Base-by-base conservation (phyloP, 352 stramenopile genomes). In the Elongisporangium anandrum region DNA sequence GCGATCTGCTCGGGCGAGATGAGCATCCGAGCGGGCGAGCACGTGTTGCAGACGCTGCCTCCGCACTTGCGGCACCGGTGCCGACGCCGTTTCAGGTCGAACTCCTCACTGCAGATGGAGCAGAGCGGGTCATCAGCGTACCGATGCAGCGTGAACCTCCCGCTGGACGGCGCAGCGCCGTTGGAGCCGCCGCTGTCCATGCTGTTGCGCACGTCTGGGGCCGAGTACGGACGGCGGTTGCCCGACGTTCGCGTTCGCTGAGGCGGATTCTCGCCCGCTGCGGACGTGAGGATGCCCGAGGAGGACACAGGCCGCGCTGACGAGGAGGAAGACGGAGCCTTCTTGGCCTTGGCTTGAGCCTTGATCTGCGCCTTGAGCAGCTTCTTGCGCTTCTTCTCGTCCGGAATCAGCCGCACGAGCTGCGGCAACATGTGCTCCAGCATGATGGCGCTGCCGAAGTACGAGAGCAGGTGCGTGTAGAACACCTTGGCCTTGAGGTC, bases 11-110 rank as follows among this genome's bases (percentile, higher is more conserved):
- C 83, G 0, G 81, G 81, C 7, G 85, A 80, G 39, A 94, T 81
- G 9, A 94, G 66, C 83, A 94, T 92, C 23, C 72, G 75, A 2
- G 80, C 81, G 0, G 85, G 79, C 5, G 76, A 89, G 60, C 85
- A 94, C 13, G 76, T 73, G 29, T 80, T 66, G 51, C 85, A 94
- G 8, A 90, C 81, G 48, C 68, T 80, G 1, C 77, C 75, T 7
- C 79, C 79, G 62, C 85, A 94, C 53, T 92, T 92, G 38, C 85
- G 69, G 57, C 85, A 94, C 17, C 77, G 75, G 39, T 92, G 85
- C 47, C 79, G 70, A 1, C 82, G 77, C 23, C 82, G 75, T 61
- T 89, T 86, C 5, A 94, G 59, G n/a, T 94, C 85, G 53, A 94
- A 94, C 9, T 73, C 66, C 16, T 83, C 80, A 49, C 76, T 88